phyloP scores from a whole-genome alignment of 1,284 basidiomycete species.

The Fomitopsis betulina region DNA sequence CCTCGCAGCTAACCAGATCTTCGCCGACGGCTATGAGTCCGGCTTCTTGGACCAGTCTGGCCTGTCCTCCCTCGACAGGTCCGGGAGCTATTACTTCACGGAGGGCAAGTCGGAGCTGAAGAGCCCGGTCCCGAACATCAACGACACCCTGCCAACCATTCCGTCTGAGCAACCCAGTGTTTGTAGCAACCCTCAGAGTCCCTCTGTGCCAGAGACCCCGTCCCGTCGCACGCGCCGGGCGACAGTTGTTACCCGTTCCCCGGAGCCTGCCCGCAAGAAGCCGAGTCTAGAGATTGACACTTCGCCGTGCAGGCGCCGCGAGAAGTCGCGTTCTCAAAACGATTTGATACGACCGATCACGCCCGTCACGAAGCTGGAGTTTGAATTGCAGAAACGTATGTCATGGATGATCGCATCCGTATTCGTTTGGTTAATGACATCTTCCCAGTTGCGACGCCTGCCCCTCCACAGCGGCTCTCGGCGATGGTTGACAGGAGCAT shows the following conservation, averaged over 20 bases:
- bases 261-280: conserved; percentile 31
- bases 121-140: conserved; percentile 9
- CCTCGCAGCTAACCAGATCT: conserved; percentile 68
- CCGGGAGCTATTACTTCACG: not conserved
- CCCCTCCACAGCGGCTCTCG: conserved; percentile 51
- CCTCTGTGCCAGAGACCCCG: conserved; percentile 21
- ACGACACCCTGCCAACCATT: conserved; percentile 21
- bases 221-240: conserved; percentile 48
- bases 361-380: conserved; percentile 55
- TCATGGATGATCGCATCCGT: conserved; percentile 9
- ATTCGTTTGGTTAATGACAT: not conserved
- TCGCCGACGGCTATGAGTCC: conserved; percentile 42
- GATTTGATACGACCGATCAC: conserved; percentile 64
- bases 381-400: conserved; percentile 56
- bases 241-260: conserved; percentile 61
- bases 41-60: conserved; percentile 30
- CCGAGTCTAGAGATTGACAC: conserved; percentile 31
- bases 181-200: conserved; percentile 5
- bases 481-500: conserved; percentile 60
- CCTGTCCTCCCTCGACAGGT: not conserved
- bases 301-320: conserved; percentile 45
- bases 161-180: conserved; percentile 24
- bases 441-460: conserved; percentile 27
- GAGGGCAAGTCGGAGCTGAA: not conserved
- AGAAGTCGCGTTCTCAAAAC: conserved; percentile 61